Evolutionary conservation across 768 basidiomycete genomes (phyloP).

Genomic region (Boletus subcaerulescens): DNA sequence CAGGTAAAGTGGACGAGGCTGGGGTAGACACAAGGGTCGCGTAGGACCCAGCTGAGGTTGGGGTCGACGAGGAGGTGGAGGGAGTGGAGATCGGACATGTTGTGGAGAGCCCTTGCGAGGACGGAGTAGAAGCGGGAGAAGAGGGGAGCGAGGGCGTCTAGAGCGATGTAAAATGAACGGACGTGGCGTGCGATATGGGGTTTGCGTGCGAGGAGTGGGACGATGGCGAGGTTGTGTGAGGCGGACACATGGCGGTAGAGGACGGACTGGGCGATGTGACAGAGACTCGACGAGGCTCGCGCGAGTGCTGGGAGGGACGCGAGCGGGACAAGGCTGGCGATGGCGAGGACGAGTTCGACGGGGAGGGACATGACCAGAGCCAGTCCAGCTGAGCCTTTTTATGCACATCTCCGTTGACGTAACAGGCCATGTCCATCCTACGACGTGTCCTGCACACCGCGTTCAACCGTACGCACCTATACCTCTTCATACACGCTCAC

Average conservation of each 20-base stretch:
- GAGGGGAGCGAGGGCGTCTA: constrained; percentile 40
- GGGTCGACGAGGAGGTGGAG: constrained; percentile 50
- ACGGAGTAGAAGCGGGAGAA: constrained; percentile 46
- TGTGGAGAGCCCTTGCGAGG: constrained; percentile 51
- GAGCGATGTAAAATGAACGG: constrained; percentile 55
- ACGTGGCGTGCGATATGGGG: constrained; percentile 62
- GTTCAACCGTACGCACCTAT: no score
- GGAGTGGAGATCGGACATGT: constrained; percentile 59
- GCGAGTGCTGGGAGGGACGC: constrained; percentile 49
- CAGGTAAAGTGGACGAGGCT: constrained; percentile 54
- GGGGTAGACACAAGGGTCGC: constrained; percentile 36
- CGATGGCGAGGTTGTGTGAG: constrained; percentile 46
- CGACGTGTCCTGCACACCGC: neutral
- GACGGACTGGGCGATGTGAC: constrained; percentile 50
- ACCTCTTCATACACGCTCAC: no score
- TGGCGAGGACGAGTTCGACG: constrained; percentile 56
- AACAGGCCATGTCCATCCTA: neutral
- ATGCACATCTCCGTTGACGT: no score
- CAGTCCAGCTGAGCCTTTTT: no score
- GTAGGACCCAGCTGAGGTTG: constrained; percentile 53
- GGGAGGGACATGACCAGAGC: constrained; percentile 42
- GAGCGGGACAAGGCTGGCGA: constrained; percentile 39
- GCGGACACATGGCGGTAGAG: constrained; percentile 61
- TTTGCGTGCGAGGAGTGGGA: constrained; percentile 53
- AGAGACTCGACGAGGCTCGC: constrained; percentile 39